Evolutionary conservation across 2,329 filamentous ascomycete species (phyloP).

Genomic region (Furcasterigmium sp.): DNA sequence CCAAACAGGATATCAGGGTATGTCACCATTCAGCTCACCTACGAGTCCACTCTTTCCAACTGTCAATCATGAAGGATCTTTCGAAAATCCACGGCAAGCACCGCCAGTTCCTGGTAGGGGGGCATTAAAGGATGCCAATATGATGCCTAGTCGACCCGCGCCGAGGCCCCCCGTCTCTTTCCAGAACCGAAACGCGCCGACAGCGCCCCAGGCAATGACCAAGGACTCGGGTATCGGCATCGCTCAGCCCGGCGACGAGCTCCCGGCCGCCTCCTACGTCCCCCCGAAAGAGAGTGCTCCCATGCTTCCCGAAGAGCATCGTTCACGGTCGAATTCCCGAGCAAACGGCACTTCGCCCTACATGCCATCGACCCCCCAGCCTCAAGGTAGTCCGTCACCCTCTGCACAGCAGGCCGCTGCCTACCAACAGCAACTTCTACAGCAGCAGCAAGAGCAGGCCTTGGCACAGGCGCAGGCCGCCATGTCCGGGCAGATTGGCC

Average conservation of each 20-base stretch:
- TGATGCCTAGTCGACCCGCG: slow-evolving; percentile 78
- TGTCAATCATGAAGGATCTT: slow-evolving; percentile 85
- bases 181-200: slow-evolving; percentile 51
- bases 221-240: slow-evolving; percentile 62
- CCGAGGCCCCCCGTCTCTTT: slow-evolving; percentile 75
- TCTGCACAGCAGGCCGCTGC: slow-evolving; percentile 33
- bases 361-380: slow-evolving; percentile 37
- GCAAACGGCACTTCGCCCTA: slow-evolving; percentile 49
- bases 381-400: slow-evolving; percentile 42
- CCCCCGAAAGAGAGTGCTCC: slow-evolving; percentile 50
- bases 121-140: slow-evolving; percentile 48
- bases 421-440: slow-evolving; percentile 59
- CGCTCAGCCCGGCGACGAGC: slow-evolving; percentile 53
- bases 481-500: slow-evolving; percentile 64
- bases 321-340: slow-evolving; percentile 64
- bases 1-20: slow-evolving; percentile 50
- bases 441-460: slow-evolving; percentile 84
- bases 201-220: slow-evolving; percentile 44
- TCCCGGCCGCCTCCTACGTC: slow-evolving; percentile 35
- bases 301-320: slow-evolving; percentile 62
- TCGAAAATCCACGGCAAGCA: slow-evolving; percentile 91
- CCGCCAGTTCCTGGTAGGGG: slow-evolving; percentile 72
- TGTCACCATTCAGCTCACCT: slow-evolving; percentile 49
- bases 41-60: slow-evolving; percentile 60
- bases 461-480: slow-evolving; percentile 75